Base-by-base conservation (phyloP, 306 rosid species). In the Crotalaria pallida region DNA sequence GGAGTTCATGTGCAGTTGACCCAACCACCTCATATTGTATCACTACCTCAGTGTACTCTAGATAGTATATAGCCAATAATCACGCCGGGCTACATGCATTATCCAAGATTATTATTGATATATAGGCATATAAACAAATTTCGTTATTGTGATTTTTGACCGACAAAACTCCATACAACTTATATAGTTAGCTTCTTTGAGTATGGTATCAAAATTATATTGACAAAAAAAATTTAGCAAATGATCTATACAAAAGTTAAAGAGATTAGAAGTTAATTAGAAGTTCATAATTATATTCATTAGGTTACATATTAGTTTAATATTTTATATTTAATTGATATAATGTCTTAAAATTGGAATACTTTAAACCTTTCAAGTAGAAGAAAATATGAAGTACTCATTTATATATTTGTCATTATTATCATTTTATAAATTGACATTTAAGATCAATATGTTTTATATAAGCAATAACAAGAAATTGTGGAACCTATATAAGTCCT, bases 1-100 rank as follows among this genome's bases (percentile, higher is more conserved):
- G 77, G 62, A 73, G 75, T 43, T 76, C 88, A 83, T 88, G 90
- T 80, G 86, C 71, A 58, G 82, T 84, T 83, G 82, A 84, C 88
- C 86, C 76, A 80, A 83, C 76, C 73, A 83, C 79, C 70, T 41
- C 69, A 56, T 71, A 69, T 59, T 69, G 21, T 52, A 50, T 72
- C 51, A 80, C 81, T 74, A 43, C 47, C 60, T 45, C 43, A 41
- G 57, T 73, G 76, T 69, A 82, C 44, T 21, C 27, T 38, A 64
- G 76, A 73, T 81, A 75, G 33, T 5, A 8, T 5, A 31, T 29
- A 69, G 79, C 77, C 88, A 67, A 76, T 70, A 78, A 80, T 84
- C 76, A 82, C 84, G 86, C 78, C 70, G 69, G 40, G 43, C n/a
- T 64, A 45, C 16, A 44, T 18, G 12, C 69, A 65, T 48, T 58